Conservation (phyloP, 192 early-diverging fungal genomes). For the Chytriomyces sp. region DNA sequence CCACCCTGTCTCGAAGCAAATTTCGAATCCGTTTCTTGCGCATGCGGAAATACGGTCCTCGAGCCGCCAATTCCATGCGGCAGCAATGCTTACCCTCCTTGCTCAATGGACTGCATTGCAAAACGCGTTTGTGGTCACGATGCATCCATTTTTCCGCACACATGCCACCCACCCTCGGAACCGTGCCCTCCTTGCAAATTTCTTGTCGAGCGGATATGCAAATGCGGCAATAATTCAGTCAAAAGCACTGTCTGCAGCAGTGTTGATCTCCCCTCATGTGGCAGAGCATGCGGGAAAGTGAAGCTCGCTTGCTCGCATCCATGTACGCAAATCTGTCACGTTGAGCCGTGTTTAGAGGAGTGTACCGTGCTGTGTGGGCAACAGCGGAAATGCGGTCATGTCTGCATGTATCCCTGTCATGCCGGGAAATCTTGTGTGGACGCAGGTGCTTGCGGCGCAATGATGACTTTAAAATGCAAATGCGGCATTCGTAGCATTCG, state of each 20-base stretch:
- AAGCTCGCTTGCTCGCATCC: background rate
- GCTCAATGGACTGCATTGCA: background rate
- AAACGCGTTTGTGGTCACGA: constrained; percentile 13
- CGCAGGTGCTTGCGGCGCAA: background rate
- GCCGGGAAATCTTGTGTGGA: background rate
- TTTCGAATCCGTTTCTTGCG: constrained; percentile 4
- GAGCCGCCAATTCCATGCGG: constrained; percentile 21
- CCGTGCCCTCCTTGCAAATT: constrained; percentile 14
- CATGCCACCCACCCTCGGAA: constrained; percentile 1
- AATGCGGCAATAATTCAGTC: constrained; percentile 7
- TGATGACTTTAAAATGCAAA: background rate
- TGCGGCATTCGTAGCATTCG: background rate
- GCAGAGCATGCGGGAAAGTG: background rate
- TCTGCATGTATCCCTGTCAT: constrained; percentile 12
- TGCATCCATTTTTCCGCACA: background rate
- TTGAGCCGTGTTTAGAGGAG: background rate
- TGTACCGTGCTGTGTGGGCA: background rate
- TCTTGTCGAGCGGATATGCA: constrained; percentile 5
- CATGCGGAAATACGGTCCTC: constrained; percentile 27
- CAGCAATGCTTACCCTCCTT: background rate
- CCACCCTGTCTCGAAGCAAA: constrained; percentile 11
- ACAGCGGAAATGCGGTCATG: constrained; percentile 2
- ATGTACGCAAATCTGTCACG: constrained; percentile 21
- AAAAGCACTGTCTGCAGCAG: background rate
- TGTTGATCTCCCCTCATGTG: constrained; percentile 10